Evolutionary conservation across 2,329 filamentous ascomycete genomes (phyloP).

Genomic region (Fusarium sp.): DNA sequence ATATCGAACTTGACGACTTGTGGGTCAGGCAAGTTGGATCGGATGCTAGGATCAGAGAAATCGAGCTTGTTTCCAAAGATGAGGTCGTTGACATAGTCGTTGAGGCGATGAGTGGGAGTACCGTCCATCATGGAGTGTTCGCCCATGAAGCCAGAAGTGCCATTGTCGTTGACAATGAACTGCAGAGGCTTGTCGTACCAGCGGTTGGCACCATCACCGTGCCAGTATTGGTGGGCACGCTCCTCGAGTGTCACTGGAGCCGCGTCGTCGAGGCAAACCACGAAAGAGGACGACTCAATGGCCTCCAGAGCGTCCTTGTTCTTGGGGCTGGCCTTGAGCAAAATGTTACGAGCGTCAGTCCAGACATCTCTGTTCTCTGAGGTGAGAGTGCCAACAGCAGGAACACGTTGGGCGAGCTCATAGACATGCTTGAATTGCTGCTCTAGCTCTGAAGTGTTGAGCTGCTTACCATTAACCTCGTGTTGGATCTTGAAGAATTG

Average conservation of each 20-base stretch:
- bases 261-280: conserved; percentile 93
- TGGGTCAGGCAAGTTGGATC: conserved; percentile 86
- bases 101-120: conserved; percentile 94
- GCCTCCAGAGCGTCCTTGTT: conserved; percentile 82
- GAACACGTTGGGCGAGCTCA: conserved; percentile 73
- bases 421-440: conserved; percentile 88
- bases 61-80: conserved; percentile 97
- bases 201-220: conserved; percentile 93
- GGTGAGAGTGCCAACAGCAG: conserved; percentile 85
- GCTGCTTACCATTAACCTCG: conserved; percentile 81
- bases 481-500: conserved; percentile 94
- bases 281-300: conserved; percentile 89
- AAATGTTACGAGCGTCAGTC: conserved; percentile 81
- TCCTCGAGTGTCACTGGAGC: conserved; percentile 93
- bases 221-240: conserved; percentile 96
- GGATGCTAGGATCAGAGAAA: conserved; percentile 79
- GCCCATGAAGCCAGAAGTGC: conserved; percentile 95
- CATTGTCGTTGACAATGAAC: conserved; percentile 98
- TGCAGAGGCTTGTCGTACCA: conserved; percentile 99
- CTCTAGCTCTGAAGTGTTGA: conserved; percentile 91
- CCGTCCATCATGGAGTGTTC: conserved; percentile 99
- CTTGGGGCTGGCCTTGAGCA: conserved; percentile 78
- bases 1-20: conserved; percentile 80
- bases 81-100: conserved; percentile 90
- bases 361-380: conserved; percentile 94